Base-by-base conservation (phyloP, 169 alveolate genomes). In the Cryptosporidium canis region DNA sequence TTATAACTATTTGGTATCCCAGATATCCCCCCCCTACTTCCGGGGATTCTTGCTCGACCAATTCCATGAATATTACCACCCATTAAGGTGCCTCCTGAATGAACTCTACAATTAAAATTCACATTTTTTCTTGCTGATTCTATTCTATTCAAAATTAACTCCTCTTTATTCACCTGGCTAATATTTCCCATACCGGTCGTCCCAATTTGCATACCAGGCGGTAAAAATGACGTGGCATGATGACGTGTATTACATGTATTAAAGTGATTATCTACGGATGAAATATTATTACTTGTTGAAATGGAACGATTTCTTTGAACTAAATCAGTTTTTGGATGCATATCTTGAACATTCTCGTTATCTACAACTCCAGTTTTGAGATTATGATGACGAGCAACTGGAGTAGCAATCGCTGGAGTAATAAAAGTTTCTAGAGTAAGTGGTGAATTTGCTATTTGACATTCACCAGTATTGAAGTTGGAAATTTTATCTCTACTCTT, bases 51-150 rank as follows among this genome's bases (percentile, higher is more conserved):
- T 0, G 21, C 7, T 61, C 45, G 41, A 51, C 24, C n/a, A n/a
- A n/a, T 51, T 51, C 35, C 37, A 3, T 51, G 63, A 51, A 51
- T 51, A 51, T 18, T 21, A 29, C 27, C 68, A 5, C 45, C 27
- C 6, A 61, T 29, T 29, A 61, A 61, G 33, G 6, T 61, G n/a
- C 68, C 45, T 18, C 63, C 63, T 7, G n/a, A 3, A 21, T 51
- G 16, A 4, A 55, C 53, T 70, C 33, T 45, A 48, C 53, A 24
- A 29, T 51, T 70, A 7, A 70, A 35, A 31, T 37, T 37, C 0
- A 70, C 84, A 31, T 70, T 70, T 41, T 70, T 70, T 70, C 84
- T 70, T 9, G 84, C 66, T 29, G 84, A 47, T n/a, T 70, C 84
- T 31, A 70, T 70, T 55, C 84, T 70, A 70, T 55, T 70, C 39